phyloP scores from a whole-genome alignment of 2,329 filamentous ascomycete species.

The Grosmannia serpens region DNA sequence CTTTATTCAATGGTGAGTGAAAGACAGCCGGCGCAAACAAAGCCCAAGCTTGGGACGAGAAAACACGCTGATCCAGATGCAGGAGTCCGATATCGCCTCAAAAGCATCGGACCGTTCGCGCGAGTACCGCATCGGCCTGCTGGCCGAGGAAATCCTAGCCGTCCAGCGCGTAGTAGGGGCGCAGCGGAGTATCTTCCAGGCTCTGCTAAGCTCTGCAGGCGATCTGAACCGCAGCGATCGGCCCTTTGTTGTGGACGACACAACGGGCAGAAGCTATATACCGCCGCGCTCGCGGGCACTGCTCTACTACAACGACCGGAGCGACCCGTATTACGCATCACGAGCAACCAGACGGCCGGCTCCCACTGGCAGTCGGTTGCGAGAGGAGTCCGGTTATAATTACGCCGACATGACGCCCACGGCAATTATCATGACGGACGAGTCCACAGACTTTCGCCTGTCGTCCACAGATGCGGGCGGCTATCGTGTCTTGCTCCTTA shows the following conservation, averaged over 20 bases:
- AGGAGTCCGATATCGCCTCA: slow-evolving; percentile 25
- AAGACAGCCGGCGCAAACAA: background rate
- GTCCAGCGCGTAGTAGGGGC: background rate
- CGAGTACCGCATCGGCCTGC: slow-evolving; percentile 27
- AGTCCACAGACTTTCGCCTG: background rate
- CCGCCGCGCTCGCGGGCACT: too few relatives aligned
- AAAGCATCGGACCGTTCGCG: slow-evolving; percentile 28
- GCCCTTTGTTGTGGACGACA: background rate
- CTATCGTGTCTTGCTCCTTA: background rate
- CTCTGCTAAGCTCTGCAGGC: background rate
- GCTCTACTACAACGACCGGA: too few relatives aligned
- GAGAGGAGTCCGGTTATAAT: too few relatives aligned
- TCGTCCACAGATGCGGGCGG: background rate
- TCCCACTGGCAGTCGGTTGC: too few relatives aligned
- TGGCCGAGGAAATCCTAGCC: slow-evolving; percentile 26
- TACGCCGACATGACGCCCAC: background rate
- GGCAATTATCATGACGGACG: background rate
- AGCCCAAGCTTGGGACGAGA: too few relatives aligned
- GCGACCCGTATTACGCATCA: too few relatives aligned
- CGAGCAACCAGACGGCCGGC: too few relatives aligned
- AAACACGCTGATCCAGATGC: background rate
- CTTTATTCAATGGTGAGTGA: slow-evolving; percentile 25
- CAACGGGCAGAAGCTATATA: background rate
- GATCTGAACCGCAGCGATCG: background rate
- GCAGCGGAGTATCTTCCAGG: background rate